A percentile compares a stretch with the other conserved stretches of the same genome.
Conservation (phyloP, 1,139 yeast genomes). For the Kurtzmaniella quercitrusa region DNA sequence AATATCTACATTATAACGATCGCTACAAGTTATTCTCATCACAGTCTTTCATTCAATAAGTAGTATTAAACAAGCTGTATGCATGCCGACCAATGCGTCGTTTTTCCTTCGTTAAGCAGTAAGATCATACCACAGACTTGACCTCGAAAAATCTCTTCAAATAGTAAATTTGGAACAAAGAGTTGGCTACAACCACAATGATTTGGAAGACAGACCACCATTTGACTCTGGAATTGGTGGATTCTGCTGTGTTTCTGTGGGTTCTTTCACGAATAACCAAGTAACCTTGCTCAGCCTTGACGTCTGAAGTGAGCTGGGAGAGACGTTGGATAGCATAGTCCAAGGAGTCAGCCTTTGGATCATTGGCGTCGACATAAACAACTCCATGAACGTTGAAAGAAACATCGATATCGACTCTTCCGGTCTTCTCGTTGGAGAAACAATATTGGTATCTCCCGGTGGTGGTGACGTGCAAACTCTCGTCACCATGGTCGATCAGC, state of each 20-base stretch:
- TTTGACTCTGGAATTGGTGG: conserved; percentile 93
- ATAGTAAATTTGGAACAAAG: conserved; percentile 89
- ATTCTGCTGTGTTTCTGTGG: conserved; percentile 97
- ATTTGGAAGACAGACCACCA: conserved; percentile 97
- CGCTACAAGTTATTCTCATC: no score
- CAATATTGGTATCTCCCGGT: conserved; percentile 84
- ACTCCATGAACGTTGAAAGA: conserved; percentile 95
- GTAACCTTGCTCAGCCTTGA: conserved; percentile 88
- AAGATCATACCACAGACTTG: conserved; percentile 67
- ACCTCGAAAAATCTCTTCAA: conserved; percentile 95
- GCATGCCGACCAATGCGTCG: background rate
- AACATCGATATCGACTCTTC: conserved; percentile 78
- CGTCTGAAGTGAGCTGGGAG: conserved; percentile 74
- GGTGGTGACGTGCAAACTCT: conserved; percentile 56
- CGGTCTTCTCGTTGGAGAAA: conserved; percentile 80
- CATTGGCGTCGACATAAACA: conserved; percentile 79
- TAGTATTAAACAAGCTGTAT: background rate
- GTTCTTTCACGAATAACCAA: conserved; percentile 95
- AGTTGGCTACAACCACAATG: conserved; percentile 77
- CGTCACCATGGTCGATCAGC: conserved; percentile 74
- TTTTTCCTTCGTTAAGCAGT: background rate
- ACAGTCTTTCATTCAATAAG: background rate
- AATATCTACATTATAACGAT: background rate
- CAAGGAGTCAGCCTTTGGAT: conserved; percentile 75
- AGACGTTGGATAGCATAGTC: conserved; percentile 82